Conservation (phyloP, 2,329 filamentous ascomycete genomes). For the Colletotrichum agaves region DNA sequence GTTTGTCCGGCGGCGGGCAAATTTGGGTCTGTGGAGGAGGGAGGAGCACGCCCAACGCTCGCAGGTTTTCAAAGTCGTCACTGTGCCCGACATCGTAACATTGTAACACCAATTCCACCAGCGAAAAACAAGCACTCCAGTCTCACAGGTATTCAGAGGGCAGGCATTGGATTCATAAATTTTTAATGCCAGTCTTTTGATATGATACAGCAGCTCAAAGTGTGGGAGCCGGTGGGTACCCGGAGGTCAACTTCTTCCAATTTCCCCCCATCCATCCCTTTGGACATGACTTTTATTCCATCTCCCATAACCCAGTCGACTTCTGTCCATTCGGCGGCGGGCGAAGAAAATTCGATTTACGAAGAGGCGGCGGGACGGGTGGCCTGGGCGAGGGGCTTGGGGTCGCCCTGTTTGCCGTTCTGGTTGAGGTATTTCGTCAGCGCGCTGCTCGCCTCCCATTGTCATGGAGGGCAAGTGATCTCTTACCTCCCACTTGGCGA, state of each 20-base stretch:
- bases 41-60: conserved; percentile 31
- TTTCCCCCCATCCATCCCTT: conserved; percentile 30
- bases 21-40: conserved; percentile 36
- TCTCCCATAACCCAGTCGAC: conserved; percentile 7
- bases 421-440: conserved; percentile 57
- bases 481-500: conserved; percentile 95
- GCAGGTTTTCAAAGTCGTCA: conserved; percentile 9
- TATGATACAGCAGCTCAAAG: conserved; percentile 37
- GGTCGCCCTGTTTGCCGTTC: conserved; percentile 96
- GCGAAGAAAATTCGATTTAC: conserved; percentile 40
- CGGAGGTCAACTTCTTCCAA: conserved; percentile 20
- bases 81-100: conserved; percentile 28
- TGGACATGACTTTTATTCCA: background rate
- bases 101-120: background rate
- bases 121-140: background rate
- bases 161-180: conserved; percentile 33
- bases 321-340: conserved; percentile 5
- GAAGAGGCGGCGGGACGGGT: conserved; percentile 56
- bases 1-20: conserved; percentile 37
- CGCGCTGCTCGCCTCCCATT: background rate
- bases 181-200: conserved; percentile 35
- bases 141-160: background rate
- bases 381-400: conserved; percentile 74
- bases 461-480: background rate
- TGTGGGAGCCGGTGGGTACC: conserved; percentile 30